Evolutionary conservation across 2,329 filamentous ascomycete genomes (phyloP).

Genomic region (Dryadomyces quercus-mongolicae): DNA sequence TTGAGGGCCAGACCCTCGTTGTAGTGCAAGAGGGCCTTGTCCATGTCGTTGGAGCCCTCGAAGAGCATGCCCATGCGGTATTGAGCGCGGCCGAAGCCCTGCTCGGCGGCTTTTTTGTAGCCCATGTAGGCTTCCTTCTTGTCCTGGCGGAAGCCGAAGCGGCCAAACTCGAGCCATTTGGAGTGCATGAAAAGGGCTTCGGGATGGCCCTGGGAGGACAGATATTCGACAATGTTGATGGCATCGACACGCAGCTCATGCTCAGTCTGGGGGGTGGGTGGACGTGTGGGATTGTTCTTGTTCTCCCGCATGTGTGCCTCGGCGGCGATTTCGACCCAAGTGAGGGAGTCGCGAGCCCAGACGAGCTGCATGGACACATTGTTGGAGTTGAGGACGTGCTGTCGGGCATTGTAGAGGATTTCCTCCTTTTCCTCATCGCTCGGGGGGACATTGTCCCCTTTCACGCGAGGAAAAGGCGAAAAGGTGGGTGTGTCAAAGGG

Average conservation of each 20-base stretch:
- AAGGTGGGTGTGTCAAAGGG: constrained; percentile 57
- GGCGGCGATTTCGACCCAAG: constrained; percentile 74
- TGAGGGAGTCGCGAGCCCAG: constrained; percentile 88
- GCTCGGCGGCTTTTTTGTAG: constrained; percentile 72
- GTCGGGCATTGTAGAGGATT: constrained; percentile 71
- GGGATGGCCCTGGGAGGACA: constrained; percentile 84
- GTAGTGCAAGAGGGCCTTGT: constrained; percentile 87
- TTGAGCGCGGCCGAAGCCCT: constrained; percentile 78
- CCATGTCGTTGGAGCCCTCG: constrained; percentile 84
- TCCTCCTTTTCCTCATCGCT: constrained; percentile 91
- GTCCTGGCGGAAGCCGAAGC: constrained; percentile 81
- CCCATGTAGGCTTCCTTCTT: constrained; percentile 88
- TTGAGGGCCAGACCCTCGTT: constrained; percentile 64
- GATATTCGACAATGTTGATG: constrained; percentile 80
- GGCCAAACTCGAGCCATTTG: constrained; percentile 97
- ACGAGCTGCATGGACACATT: constrained; percentile 93
- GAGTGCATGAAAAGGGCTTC: constrained; percentile 88
- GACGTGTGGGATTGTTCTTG: constrained; percentile 37
- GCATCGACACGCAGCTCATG: constrained; percentile 82
- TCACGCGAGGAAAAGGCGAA: constrained; percentile 82
- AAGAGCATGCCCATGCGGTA: constrained; percentile 98
- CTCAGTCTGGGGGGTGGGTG: constrained; percentile 74
- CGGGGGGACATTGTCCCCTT: constrained; percentile 78
- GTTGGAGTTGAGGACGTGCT: constrained; percentile 79
- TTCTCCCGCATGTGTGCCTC: constrained; percentile 61